These are phyloP conservation scores for Oidiodendron maius DNA, from an alignment of 495 filamentous ascomycete species.

Conservation along the genomic window DNA sequence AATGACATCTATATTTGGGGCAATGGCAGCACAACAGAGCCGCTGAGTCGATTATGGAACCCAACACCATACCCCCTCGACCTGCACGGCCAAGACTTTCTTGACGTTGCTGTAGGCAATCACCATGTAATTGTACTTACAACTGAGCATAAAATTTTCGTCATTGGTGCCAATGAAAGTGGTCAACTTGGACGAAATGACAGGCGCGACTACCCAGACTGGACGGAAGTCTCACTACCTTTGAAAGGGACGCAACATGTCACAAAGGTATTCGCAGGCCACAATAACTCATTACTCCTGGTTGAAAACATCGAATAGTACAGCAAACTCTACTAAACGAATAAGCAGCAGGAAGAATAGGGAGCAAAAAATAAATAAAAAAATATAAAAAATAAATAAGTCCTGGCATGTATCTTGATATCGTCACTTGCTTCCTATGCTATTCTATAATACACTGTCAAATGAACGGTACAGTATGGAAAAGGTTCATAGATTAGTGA, in stretches of 20 bases:
- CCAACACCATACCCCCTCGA: constrained; percentile 33
- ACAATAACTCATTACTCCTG: constrained; percentile 38
- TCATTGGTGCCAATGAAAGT: constrained; percentile 45
- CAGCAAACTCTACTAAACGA: too few species aligned
- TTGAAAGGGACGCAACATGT: constrained; percentile 22
- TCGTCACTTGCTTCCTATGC: constrained; percentile 10
- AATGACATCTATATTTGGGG: constrained; percentile 61
- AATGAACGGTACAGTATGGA: constrained; percentile 14
- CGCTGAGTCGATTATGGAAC: constrained; percentile 21
- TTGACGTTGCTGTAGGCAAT: constrained; percentile 53
- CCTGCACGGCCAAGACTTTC: constrained; percentile 36
- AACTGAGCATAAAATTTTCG: constrained; percentile 42
- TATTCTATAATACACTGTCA: constrained; percentile 23
- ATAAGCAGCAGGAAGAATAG: too few species aligned
- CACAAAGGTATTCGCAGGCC: constrained; percentile 37
- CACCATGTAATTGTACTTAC: constrained; percentile 52
- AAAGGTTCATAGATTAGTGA: constrained; percentile 77
- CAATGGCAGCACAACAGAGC: constrained; percentile 27
- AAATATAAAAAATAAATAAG: not conserved
- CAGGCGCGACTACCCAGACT: constrained; percentile 6
- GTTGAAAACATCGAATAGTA: constrained; percentile 20
- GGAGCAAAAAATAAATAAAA: too few species aligned
- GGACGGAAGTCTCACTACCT: constrained; percentile 29
- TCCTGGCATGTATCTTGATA: not conserved
- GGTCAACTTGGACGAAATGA: constrained; percentile 52